Base-by-base conservation (phyloP, 75 land plant species). In the Pinus taeda region DNA sequence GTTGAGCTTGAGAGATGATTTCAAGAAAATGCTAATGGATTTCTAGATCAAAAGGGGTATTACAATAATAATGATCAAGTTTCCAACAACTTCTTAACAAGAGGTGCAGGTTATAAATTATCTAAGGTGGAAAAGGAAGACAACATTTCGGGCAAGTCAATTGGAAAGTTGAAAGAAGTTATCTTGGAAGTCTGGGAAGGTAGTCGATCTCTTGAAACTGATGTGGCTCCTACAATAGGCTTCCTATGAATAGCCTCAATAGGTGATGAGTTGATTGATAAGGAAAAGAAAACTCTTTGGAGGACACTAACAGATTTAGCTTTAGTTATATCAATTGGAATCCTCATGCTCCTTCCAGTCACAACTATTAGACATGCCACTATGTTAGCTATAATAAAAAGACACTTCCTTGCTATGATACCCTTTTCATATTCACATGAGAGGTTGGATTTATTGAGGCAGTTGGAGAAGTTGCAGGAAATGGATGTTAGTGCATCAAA, bases 341-440 rank as follows among this genome's bases (percentile, higher is more conserved):
- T 94, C 81, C 88, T 96, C 42, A 96, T 96, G 99, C 91, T 96
- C 69, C 95, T 96, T 49, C 97, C 97, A 97, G 99, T 96, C 67
- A 96, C 99, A 24, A 97, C 99, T 57, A 93, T 96, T 77, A 97
- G 99, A 2, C 99, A 96, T 84, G 99, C 99, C 17, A 97, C 99
- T 11, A 96, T 96, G 71, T 85, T 96, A 60, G 99, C 99, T 71
- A 94, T 90, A 22, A 94, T 96, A 26, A 97, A 92, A 71, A 90
- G 92, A 92, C 94, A 96, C 75, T 93, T 91, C 21, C 99, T 97
- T 57, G 81, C 90, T 24, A 77, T 96, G 93, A 96, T 96, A 74
- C 98, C 98, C 3, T 92, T 95, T 15, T 86, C 98, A n/a, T 96
- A 96, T 86, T 93, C 90, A 67, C 89, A 81, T 11, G 95, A 96